These are phyloP conservation scores for Agaricus blazei DNA, from an alignment of 768 basidiomycete genomes.

Conservation along the genomic window DNA sequence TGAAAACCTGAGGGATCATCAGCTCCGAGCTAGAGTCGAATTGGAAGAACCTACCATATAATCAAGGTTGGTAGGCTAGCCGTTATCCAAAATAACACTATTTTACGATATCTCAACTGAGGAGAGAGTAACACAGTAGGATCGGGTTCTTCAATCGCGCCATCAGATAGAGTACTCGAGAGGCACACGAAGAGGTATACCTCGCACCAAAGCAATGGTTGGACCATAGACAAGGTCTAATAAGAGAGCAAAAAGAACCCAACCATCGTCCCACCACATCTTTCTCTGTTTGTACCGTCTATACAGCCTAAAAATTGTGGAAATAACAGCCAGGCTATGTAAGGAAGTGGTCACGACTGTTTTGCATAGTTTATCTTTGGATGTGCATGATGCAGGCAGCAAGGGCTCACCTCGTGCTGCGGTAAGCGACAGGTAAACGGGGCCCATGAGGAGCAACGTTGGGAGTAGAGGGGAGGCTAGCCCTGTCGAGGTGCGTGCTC, in stretches of 20 bases:
- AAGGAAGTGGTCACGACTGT: neutral
- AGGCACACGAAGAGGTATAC: neutral
- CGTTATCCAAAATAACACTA: slow-evolving; percentile 4
- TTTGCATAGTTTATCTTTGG: no score
- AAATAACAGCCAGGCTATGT: neutral
- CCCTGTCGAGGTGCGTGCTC: no score
- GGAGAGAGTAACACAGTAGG: neutral
- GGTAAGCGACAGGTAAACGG: no score
- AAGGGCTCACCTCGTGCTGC: no score
- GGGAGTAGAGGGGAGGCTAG: no score
- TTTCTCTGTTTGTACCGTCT: neutral
- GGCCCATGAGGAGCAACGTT: no score
- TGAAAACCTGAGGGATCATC: neutral
- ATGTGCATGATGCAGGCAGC: no score
- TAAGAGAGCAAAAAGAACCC: neutral
- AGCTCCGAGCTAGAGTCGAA: no score
- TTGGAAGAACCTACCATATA: neutral
- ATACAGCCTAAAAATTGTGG: slow-evolving; percentile 2
- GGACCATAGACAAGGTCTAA: neutral
- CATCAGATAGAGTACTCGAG: no score
- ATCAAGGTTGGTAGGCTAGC: slow-evolving; percentile 1
- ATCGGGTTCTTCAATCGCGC: no score
- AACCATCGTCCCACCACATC: slow-evolving; percentile 8
- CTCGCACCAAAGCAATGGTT: neutral
- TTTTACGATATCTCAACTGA: neutral